A percentile compares a stretch with the other conserved stretches of the same genome.
Evolutionary conservation across 2,329 filamentous ascomycete genomes (phyloP).

Genomic region (Ophiostoma perfectum): DNA sequence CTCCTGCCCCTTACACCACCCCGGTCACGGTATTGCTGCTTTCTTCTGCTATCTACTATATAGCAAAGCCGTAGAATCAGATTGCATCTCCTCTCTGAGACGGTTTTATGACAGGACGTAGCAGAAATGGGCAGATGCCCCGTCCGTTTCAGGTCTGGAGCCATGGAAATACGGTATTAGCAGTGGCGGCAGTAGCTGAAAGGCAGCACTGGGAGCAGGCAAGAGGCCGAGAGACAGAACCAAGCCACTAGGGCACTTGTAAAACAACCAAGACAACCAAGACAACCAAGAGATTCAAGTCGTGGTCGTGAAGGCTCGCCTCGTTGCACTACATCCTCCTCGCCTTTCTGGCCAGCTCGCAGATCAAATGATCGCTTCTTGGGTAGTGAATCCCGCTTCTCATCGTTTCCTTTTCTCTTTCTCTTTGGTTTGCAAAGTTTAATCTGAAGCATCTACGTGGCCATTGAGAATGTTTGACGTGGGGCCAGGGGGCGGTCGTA

Average conservation of each 20-base stretch:
- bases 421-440: no score
- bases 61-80: no score
- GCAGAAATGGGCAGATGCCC: conserved; percentile 10
- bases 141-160: not conserved
- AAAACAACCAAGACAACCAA: conserved; percentile 2
- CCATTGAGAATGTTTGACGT: no score
- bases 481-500: no score
- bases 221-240: not conserved
- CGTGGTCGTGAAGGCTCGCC: not conserved
- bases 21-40: not conserved
- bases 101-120: conserved; percentile 7
- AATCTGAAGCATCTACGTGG: no score
- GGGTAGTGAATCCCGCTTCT: no score
- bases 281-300: conserved; percentile 5
- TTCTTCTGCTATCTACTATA: not conserved
- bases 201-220: no score
- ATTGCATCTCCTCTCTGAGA: conserved; percentile 1
- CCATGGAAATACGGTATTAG: not conserved
- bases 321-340: no score
- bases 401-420: no score
- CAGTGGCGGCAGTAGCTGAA: no score
- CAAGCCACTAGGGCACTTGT: not conserved
- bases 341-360: no score
- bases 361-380: no score
- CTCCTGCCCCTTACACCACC: not conserved